Conservation (phyloP, 2,329 filamentous ascomycete genomes). For the Coniella lustricola region DNA sequence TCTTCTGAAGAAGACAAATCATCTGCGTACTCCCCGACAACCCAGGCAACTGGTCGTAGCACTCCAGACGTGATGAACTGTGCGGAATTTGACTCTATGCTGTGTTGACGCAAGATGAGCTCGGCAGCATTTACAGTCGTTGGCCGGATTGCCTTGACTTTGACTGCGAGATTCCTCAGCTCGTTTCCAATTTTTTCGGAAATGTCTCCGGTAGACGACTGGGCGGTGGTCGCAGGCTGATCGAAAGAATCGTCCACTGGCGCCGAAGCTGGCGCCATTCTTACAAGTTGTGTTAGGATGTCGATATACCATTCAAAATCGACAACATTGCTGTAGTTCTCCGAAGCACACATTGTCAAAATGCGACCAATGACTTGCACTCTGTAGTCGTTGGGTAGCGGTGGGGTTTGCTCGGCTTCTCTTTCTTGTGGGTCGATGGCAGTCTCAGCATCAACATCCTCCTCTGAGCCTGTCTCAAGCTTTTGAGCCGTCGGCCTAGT, state of each 20-base stretch:
- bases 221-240: conserved; percentile 23
- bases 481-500: conserved; percentile 21
- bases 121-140: conserved; percentile 82
- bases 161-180: conserved; percentile 82
- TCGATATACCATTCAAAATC: conserved; percentile 99
- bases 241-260: conserved; percentile 31
- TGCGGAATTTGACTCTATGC: conserved; percentile 43
- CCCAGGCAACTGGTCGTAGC: conserved; percentile 72
- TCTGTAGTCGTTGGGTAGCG: conserved; percentile 80
- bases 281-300: conserved; percentile 76
- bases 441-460: conserved; percentile 45
- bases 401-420: conserved; percentile 39
- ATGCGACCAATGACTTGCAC: conserved; percentile 76
- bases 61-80: conserved; percentile 57
- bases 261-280: conserved; percentile 52
- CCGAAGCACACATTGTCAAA: conserved; percentile 79
- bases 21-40: conserved; percentile 81
- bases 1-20: conserved; percentile 64
- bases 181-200: conserved; percentile 74
- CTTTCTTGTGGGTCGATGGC: conserved; percentile 28
- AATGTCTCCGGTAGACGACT: conserved; percentile 37
- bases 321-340: conserved; percentile 76
- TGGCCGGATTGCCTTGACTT: conserved; percentile 74
- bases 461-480: conserved; percentile 33
- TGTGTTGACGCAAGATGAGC: conserved; percentile 57